These are phyloP conservation scores for Ophiostoma sp. DNA, from an alignment of 2,329 filamentous ascomycete genomes.

Conservation along the genomic window DNA sequence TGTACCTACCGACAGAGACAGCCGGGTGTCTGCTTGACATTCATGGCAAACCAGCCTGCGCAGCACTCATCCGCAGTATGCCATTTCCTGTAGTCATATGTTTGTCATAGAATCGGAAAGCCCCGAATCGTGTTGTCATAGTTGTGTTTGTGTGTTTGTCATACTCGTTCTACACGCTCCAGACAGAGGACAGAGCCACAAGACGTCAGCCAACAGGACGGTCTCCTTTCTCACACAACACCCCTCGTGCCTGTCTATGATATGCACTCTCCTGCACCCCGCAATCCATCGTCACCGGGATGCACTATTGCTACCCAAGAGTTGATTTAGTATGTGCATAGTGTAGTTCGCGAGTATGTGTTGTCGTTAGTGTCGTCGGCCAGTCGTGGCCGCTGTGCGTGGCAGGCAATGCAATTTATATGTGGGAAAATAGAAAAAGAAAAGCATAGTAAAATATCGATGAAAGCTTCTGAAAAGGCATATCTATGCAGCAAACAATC, in stretches of 20 bases:
- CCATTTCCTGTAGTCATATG: neutral
- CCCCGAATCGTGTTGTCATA: neutral
- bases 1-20: neutral
- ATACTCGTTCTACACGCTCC: neutral
- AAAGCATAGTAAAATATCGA: too few relatives aligned
- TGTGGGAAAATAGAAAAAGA: too few relatives aligned
- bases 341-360: neutral
- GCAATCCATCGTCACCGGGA: neutral
- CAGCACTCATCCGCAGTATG: neutral
- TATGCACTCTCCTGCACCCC: constrained; percentile 9
- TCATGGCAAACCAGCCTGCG: neutral
- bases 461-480: too few relatives aligned
- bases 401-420: neutral
- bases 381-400: neutral
- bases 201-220: neutral
- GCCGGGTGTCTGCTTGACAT: constrained; percentile 4
- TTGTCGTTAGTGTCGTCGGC: neutral
- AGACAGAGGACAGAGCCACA: neutral
- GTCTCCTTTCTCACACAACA: neutral
- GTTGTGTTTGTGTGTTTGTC: neutral
- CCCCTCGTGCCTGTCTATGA: neutral
- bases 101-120: constrained; percentile 3
- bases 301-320: constrained; percentile 1
- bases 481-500: too few relatives aligned
- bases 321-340: neutral